These are phyloP conservation scores for Naganishia friedmannii DNA, from an alignment of 768 basidiomycete genomes.

Conservation along the genomic window DNA sequence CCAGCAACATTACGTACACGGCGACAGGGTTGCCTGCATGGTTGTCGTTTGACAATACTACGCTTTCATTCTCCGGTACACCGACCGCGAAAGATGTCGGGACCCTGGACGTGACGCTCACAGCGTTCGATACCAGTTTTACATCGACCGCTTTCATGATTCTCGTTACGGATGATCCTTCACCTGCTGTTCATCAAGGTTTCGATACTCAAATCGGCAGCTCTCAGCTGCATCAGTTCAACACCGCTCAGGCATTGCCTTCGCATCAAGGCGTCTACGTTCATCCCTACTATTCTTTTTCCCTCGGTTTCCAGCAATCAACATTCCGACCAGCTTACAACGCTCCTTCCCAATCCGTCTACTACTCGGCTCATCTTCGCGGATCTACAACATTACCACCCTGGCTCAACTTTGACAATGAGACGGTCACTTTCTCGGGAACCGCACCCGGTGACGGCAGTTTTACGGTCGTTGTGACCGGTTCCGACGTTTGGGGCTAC, in stretches of 20 bases:
- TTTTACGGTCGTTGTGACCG: slow-evolving; percentile 62
- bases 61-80: slow-evolving; percentile 66
- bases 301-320: slow-evolving; percentile 71
- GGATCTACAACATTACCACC: slow-evolving; percentile 69
- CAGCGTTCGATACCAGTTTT: slow-evolving; percentile 58
- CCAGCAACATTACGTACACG: slow-evolving; percentile 58
- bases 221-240: slow-evolving; percentile 56
- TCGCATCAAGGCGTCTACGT: slow-evolving; percentile 61
- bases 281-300: slow-evolving; percentile 86
- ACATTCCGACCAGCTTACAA: slow-evolving; percentile 60
- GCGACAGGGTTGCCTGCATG: slow-evolving; percentile 66
- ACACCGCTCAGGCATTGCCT: slow-evolving; percentile 44
- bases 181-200: slow-evolving; percentile 62
- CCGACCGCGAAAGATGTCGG: slow-evolving; percentile 67
- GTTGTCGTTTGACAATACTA: slow-evolving; percentile 67
- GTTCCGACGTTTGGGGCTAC: slow-evolving; percentile 74
- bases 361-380: slow-evolving; percentile 64
- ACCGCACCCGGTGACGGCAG: slow-evolving; percentile 60
- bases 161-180: slow-evolving; percentile 55
- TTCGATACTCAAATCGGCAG: slow-evolving; percentile 69
- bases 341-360: slow-evolving; percentile 54
- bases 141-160: slow-evolving; percentile 38
- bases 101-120: slow-evolving; percentile 61
- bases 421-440: slow-evolving; percentile 75
- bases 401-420: slow-evolving; percentile 72